Percentiles rank a stretch among this genome's conserved stretches.
phyloP scores from a whole-genome alignment of 139 green algal genomes.

The Microglena sp. region DNA sequence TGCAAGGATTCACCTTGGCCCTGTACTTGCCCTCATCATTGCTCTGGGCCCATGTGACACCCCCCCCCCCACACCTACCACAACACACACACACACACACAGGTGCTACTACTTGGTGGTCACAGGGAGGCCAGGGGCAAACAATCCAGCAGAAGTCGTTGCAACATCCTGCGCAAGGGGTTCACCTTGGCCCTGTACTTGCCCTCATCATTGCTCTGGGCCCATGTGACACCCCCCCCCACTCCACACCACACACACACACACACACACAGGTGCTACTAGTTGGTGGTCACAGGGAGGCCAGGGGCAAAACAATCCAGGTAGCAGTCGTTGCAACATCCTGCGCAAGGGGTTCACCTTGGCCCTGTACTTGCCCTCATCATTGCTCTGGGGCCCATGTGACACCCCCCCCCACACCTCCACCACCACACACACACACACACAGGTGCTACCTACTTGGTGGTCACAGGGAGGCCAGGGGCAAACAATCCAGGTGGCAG shows the following conservation, averaged over 20 bases:
- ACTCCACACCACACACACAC: too few species aligned
- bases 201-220: slow-evolving; percentile 33
- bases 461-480: slow-evolving; percentile 40
- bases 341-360: slow-evolving; percentile 35
- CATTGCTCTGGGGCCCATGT: too few species aligned
- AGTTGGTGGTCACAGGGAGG: slow-evolving; percentile 46
- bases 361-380: slow-evolving; percentile 51
- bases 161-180: slow-evolving; percentile 41
- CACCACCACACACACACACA: too few species aligned
- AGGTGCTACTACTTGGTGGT: slow-evolving; percentile 46
- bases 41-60: too few species aligned
- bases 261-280: too few species aligned
- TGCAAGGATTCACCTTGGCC: slow-evolving; percentile 29
- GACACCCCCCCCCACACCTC: too few species aligned
- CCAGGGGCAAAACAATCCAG: slow-evolving; percentile 46
- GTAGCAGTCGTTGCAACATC: slow-evolving; percentile 53
- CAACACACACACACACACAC: too few species aligned
- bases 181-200: slow-evolving; percentile 51
- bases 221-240: too few species aligned
- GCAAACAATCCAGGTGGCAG: slow-evolving; percentile 56
- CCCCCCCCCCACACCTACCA: too few species aligned
- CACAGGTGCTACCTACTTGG: too few species aligned
- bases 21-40: slow-evolving; percentile 55
- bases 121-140: slow-evolving; percentile 43
- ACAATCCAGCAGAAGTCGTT: slow-evolving; percentile 54